phyloP scores from a whole-genome alignment of 495 filamentous ascomycete genomes.

The Aspergillus nidulans region DNA sequence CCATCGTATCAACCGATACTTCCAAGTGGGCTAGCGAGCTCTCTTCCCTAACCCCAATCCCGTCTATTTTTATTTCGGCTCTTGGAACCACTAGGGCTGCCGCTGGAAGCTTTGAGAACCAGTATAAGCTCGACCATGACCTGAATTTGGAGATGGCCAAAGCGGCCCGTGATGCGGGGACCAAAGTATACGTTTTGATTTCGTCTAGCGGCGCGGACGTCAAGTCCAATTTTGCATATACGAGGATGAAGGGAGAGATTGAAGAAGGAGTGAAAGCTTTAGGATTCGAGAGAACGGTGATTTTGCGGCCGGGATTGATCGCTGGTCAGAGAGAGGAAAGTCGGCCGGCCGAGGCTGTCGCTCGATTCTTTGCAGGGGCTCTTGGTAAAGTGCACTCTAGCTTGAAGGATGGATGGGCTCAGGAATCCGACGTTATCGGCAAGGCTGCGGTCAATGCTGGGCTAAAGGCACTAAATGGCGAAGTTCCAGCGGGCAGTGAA shows the following conservation, averaged over 20 bases:
- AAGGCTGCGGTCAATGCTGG: slow-evolving; percentile 61
- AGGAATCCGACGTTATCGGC: slow-evolving; percentile 71
- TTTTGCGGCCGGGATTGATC: slow-evolving; percentile 72
- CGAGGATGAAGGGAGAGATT: slow-evolving; percentile 74
- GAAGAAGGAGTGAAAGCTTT: slow-evolving; percentile 69
- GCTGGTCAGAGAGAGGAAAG: slow-evolving; percentile 61
- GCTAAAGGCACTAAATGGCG: slow-evolving; percentile 43
- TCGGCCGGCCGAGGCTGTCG: slow-evolving; percentile 46
- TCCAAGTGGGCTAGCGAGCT: slow-evolving; percentile 55
- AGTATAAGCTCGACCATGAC: slow-evolving; percentile 74
- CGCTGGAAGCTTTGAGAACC: slow-evolving; percentile 66
- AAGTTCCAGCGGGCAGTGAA: slow-evolving; percentile 40
- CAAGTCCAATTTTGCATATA: slow-evolving; percentile 49
- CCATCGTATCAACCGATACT: slow-evolving; percentile 41
- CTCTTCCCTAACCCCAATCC: slow-evolving; percentile 48
- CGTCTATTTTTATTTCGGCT: slow-evolving; percentile 58
- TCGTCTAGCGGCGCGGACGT: slow-evolving; percentile 51
- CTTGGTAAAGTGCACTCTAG: slow-evolving; percentile 50
- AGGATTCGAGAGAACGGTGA: slow-evolving; percentile 68
- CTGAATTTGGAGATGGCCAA: slow-evolving; percentile 66
- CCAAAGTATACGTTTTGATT: slow-evolving; percentile 64
- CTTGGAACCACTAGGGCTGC: slow-evolving; percentile 62
- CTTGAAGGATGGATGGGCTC: slow-evolving; percentile 62
- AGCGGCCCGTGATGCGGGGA: slow-evolving; percentile 59
- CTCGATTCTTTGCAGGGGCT: slow-evolving; percentile 44